A percentile compares a stretch with the other conserved stretches of the same genome.
Conservation (phyloP, 352 stramenopile species). For the Globisporangium cederbergense region DNA sequence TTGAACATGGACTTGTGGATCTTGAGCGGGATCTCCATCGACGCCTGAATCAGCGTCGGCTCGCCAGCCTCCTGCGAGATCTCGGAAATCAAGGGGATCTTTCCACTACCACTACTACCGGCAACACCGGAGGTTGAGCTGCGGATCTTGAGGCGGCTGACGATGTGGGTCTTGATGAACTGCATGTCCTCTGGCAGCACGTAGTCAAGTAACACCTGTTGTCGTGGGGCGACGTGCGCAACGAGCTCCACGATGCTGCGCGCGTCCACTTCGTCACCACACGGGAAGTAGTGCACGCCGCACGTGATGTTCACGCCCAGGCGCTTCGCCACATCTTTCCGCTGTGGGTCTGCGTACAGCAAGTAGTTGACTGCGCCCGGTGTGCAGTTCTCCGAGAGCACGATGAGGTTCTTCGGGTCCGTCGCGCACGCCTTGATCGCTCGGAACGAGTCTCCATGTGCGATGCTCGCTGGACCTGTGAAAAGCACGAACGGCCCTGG, state of each 20-base stretch:
- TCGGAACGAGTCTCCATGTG: constrained; percentile 61
- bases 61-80: constrained; percentile 22
- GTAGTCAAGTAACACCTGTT: constrained; percentile 75
- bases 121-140: neutral
- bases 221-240: constrained; percentile 45
- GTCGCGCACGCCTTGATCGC: constrained; percentile 58
- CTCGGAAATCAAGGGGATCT: constrained; percentile 13
- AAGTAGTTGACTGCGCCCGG: constrained; percentile 80
- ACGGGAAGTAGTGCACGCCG: constrained; percentile 83
- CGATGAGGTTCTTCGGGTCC: constrained; percentile 80
- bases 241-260: constrained; percentile 83
- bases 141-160: constrained; percentile 39
- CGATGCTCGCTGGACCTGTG: constrained; percentile 71
- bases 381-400: constrained; percentile 81
- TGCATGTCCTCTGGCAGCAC: constrained; percentile 50
- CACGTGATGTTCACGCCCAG: constrained; percentile 68
- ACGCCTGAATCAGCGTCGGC: constrained; percentile 35
- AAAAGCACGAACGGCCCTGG: constrained; percentile 75
- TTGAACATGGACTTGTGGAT: constrained; percentile 88
- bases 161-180: constrained; percentile 62
- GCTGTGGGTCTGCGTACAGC: constrained; percentile 73
- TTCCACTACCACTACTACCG: neutral
- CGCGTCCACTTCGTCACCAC: constrained; percentile 78
- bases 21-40: constrained; percentile 58
- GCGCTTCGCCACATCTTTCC: constrained; percentile 64